phyloP scores from a whole-genome alignment of 441 rosid species.

The Erodium chrysanthum region DNA sequence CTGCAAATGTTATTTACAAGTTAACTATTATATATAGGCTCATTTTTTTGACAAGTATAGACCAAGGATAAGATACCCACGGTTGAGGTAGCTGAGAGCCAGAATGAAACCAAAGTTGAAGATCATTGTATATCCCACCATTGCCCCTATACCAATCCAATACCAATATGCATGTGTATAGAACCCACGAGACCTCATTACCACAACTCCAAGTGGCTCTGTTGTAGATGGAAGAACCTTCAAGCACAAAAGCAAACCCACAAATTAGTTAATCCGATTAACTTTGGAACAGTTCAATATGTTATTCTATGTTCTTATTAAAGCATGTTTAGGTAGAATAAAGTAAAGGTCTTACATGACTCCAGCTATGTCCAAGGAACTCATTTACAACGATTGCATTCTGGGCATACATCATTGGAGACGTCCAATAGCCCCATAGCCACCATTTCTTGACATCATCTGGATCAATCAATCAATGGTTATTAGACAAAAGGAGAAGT shows the following conservation, averaged over 20 bases:
- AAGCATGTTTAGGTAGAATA: background rate
- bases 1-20: too few relatives aligned
- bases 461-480: conserved; percentile 3
- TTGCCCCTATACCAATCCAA: conserved; percentile 58
- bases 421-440: conserved; percentile 23
- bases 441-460: conserved; percentile 23
- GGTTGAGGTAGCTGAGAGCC: conserved; percentile 43
- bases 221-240: conserved; percentile 27
- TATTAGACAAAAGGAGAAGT: background rate
- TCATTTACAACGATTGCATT: conserved; percentile 40
- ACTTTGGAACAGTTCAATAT: too few relatives aligned
- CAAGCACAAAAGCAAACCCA: background rate
- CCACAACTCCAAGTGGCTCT: conserved; percentile 41
- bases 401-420: conserved; percentile 22
- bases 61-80: conserved; percentile 26
- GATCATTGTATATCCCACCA: conserved; percentile 36
- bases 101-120: conserved; percentile 40
- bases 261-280: background rate
- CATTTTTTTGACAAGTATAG: too few relatives aligned
- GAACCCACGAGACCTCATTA: conserved; percentile 43
- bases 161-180: conserved; percentile 46
- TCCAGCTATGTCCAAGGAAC: conserved; percentile 68
- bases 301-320: too few relatives aligned
- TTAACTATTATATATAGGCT: too few relatives aligned
- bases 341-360: conserved; percentile 30